A percentile compares a stretch with the other conserved stretches of the same genome.
These are phyloP conservation scores for Physcomitrium patens DNA, from an alignment of 225 moss, liverwort and hornwort genomes.

Conservation along the genomic window DNA sequence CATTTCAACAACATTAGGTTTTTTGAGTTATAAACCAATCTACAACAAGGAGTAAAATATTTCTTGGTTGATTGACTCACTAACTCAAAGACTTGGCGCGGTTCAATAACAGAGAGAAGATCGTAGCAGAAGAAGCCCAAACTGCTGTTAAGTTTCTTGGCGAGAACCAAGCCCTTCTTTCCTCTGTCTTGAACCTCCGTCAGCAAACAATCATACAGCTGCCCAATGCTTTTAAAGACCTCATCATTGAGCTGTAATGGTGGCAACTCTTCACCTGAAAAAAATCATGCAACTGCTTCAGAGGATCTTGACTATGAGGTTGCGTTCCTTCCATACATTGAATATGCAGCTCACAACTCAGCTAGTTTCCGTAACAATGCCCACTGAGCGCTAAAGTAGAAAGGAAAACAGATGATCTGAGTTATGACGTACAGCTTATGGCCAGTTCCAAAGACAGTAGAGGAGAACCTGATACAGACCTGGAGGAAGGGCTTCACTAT, in stretches of 20 bases:
- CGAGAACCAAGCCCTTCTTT: slow-evolving; percentile 88
- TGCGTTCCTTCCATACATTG: slow-evolving; percentile 5
- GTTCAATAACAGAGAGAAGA: slow-evolving; percentile 95
- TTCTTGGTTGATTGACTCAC: slow-evolving; percentile 56
- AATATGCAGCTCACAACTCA: not conserved
- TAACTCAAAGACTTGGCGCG: slow-evolving; percentile 99
- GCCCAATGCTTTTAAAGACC: slow-evolving; percentile 95
- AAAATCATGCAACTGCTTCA: slow-evolving; percentile 32
- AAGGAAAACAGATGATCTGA: slow-evolving; percentile 14
- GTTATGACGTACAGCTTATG: not conserved
- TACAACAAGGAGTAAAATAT: slow-evolving; percentile 24
- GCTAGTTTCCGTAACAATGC: not conserved
- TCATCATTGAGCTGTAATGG: slow-evolving; percentile 97
- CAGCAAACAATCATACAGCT: slow-evolving; percentile 96
- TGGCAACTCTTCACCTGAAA: slow-evolving; percentile 95
- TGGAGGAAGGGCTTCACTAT: slow-evolving; percentile 72
- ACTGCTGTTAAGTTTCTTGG: slow-evolving; percentile 92
- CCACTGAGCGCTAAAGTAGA: not conserved
- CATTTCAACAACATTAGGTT: not conserved
- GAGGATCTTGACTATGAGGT: slow-evolving; percentile 6
- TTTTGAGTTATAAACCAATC: not conserved
- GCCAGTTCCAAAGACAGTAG: slow-evolving; percentile 13
- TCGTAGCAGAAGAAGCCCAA: slow-evolving; percentile 98
- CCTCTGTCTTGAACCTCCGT: slow-evolving; percentile 99
- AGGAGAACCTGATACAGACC: slow-evolving; percentile 51